Base-by-base conservation (phyloP, 2,329 filamentous ascomycete genomes). In the Xylariaceae sp. region DNA sequence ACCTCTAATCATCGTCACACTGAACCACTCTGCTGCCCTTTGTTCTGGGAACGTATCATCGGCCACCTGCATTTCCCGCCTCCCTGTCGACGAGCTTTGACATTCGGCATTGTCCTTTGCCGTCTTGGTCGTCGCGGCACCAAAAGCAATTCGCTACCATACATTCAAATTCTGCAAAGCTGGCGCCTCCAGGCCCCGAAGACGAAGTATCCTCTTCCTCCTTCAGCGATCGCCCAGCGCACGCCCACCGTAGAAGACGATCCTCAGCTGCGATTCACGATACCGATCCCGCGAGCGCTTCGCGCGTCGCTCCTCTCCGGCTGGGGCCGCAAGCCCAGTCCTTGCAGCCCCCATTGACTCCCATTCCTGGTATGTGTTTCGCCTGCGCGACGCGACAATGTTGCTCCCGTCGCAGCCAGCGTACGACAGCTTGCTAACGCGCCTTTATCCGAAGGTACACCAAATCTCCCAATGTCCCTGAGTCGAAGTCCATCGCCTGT, bases 401-500 rank as follows among this genome's bases (percentile, higher is more conserved):
- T 11, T 26, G 22, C 22, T 26, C 28, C 33, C 32, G 37, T 43
- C 40, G 40, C 42, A 49, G 37, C 46, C 35, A 36, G 26, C 6
- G 22, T 26, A n/a, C 13, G 3, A 8, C 26, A 19, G 34, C 17
- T 26, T 19, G 34, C 39, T 49, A 29, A 45, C 42, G 19, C 26
- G 37, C 32, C 34, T 37, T 42, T 37, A 36, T 6, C 41, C 41
- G 43, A 64, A 77, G 73, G 77, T 58, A 81, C 74, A 38, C 74
- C 79, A 33, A 72, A 68, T 54, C 58, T 65, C 52, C 67, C 70
- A 56, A 95, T 95, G 90, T 87, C 87, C 53, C 70, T 91, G 49
- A 93, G 89, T 53, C 82, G 89, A 67, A 94, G 88, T 60, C 88
- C 90, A 38, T 95, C 89, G 42, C 91, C 90, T 48, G 78, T 81